Base-by-base conservation (phyloP, 805 yeast genomes). In the Starmerella floricola region DNA sequence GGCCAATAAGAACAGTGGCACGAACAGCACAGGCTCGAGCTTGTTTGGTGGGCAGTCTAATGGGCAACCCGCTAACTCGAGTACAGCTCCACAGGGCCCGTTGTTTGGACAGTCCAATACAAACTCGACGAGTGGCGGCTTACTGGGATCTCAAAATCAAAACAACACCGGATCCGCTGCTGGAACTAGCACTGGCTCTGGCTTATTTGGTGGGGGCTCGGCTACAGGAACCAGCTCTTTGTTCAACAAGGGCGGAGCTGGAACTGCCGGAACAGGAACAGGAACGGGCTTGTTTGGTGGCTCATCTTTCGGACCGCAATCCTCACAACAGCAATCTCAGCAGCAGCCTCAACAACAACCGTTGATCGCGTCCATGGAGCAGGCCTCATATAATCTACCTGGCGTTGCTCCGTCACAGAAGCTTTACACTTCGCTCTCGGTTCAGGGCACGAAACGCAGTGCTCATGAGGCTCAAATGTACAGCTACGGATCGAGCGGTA, bases 281-380 rank as follows among this genome's bases (percentile, higher is more conserved):
- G n/a, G n/a, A n/a, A n/a, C 34, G 23, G 23, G 34, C 27, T 36
- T 26, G 21, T 38, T 42, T 15, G 46, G 46, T 2, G 15, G 19
- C 19, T 21, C 27, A 8, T 18, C 10, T 8, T 23, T 23, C 10
- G 26, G 11, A 20, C 33, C 18, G 17, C 46, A 4, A 16, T 47
- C 17, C 21, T 42, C n/a, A 15, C 30, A 12, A 4, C 15, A 8
- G 30, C 27, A 21, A 16, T 42, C 30, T 28, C 48, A 34, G 36
- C 52, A 16, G 43, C 44, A 30, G 15, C 23, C 34, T 3, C 28
- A 34, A 32, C 42, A 34, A 24, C 47, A 28, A 20, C 41, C 43
- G 19, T 40, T 54, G 18, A 33, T 43, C 2, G 55, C 61, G 1
- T 42, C 55, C 0, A 45, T 57, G n/a, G 57, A 58, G 38, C 59